Evolutionary conservation across 106 monocot genomes (phyloP).

Genomic region (Chionographis japonica): DNA sequence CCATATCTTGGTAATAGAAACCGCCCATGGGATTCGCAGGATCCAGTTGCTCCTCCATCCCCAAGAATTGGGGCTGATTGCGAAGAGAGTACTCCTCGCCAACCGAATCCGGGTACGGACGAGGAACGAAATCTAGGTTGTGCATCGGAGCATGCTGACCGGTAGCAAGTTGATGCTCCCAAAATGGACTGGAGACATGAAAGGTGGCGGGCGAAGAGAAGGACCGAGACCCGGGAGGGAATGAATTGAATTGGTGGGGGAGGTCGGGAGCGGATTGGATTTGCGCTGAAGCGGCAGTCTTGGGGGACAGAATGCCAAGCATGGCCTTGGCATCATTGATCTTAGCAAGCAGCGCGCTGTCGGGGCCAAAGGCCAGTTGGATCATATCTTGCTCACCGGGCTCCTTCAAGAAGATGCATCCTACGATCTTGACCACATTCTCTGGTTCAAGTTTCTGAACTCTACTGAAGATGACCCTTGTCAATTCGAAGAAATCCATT

Average conservation of each 20-base stretch:
- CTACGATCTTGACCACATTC: slow-evolving; percentile 47
- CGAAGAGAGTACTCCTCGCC: not conserved
- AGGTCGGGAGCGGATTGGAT: slow-evolving; percentile 3
- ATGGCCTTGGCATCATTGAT: slow-evolving; percentile 42
- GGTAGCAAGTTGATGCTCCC: slow-evolving; percentile 14
- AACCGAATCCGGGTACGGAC: slow-evolving; percentile 6
- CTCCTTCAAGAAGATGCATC: slow-evolving; percentile 44
- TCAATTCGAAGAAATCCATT: slow-evolving; percentile 52
- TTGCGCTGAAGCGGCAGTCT: not conserved
- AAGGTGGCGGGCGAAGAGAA: slow-evolving; percentile 15
- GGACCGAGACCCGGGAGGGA: slow-evolving; percentile 4
- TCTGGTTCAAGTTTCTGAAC: slow-evolving; percentile 51
- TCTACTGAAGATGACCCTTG: slow-evolving; percentile 44
- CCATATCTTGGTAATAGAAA: slow-evolving; percentile 14
- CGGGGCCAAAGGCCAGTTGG: slow-evolving; percentile 51
- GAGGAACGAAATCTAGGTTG: slow-evolving; percentile 15
- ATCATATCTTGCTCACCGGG: slow-evolving; percentile 42
- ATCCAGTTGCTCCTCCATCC: slow-evolving; percentile 16
- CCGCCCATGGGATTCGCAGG: slow-evolving; percentile 3
- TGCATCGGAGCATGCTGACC: slow-evolving; percentile 12
- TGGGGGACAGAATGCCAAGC: slow-evolving; percentile 4
- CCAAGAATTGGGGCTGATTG: slow-evolving; percentile 15
- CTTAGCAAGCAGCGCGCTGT: slow-evolving; percentile 28
- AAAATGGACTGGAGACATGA: slow-evolving; percentile 9
- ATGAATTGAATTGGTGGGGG: not conserved